Base-by-base conservation (phyloP, 1,284 basidiomycete genomes). In the Xerocomus nothofagi region DNA sequence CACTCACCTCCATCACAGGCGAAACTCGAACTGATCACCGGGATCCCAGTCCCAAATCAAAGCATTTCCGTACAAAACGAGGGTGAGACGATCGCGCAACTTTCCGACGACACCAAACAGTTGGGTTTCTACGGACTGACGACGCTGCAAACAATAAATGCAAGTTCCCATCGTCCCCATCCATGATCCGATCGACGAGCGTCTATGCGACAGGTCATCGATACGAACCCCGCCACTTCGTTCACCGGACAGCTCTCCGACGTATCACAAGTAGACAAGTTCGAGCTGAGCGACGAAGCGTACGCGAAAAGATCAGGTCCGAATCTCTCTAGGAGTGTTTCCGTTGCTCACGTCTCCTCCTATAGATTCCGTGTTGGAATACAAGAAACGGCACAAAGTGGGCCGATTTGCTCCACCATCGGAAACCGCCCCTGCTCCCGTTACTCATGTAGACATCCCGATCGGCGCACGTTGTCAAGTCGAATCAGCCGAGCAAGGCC, bases 1-100 rank as follows among this genome's bases (percentile, higher is more conserved):
- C 30, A 36, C 42, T 39, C 39, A n/a, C 40, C 42, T 12, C n/a
- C 8, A 17, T 15, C 34, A 44, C 65, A 96, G 90, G 76, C 75
- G 55, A 96, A 93, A 60, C 81, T 98, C 23, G 91, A 94, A 63
- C 78, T 85, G 42, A 83, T 98, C 62, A 97, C 94, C n/a, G 95
- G 95, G 15, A 88, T 98, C 47, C 83, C 90, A 2, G 76, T 80
- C 4, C 73, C 73, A 47, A 84, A 86, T 56, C 93, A 97, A 62
- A 60, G 69, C 0, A 79, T 96, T 44, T 71, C 78, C 0, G 66
- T 96, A 6, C 77, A 81, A 45, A 78, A 84, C 4, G 79, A 82
- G 34, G 76, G 75, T 26, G 70, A 75, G 11, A 71, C 79, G 5
- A 55, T 88, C 3, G 79, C 75, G 4, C 65, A 71, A 0, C 73